Evolutionary conservation across 2,329 filamentous ascomycete genomes (phyloP).

Genomic region (Coccinonectria pachysandricola): DNA sequence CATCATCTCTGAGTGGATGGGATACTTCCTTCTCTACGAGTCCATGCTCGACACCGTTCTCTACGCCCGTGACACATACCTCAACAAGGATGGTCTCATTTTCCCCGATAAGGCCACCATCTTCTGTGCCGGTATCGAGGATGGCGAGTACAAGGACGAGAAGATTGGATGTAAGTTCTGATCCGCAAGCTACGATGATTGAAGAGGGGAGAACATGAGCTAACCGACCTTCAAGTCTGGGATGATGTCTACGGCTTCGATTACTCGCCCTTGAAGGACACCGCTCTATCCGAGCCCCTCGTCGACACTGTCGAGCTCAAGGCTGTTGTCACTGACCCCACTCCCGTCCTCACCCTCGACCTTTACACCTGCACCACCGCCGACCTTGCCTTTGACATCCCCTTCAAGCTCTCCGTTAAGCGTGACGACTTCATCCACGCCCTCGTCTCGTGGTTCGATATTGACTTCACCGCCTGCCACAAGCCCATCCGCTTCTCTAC

Average conservation of each 20-base stretch:
- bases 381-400: constrained; percentile 74
- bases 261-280: constrained; percentile 87
- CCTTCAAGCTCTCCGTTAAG: constrained; percentile 66
- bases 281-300: constrained; percentile 86
- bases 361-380: constrained; percentile 78
- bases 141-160: constrained; percentile 99
- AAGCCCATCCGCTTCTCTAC: constrained; percentile 96
- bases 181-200: too few relatives aligned
- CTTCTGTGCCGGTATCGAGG: constrained; percentile 92
- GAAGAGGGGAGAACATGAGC: too few relatives aligned
- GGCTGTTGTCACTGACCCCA: constrained; percentile 89
- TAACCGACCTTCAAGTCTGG: constrained; percentile 59
- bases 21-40: constrained; percentile 97
- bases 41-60: constrained; percentile 98
- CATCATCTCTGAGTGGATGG: constrained; percentile 99
- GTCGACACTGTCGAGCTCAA: constrained; percentile 98
- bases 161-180: constrained; percentile 86
- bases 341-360: constrained; percentile 75
- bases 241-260: constrained; percentile 98
- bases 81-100: constrained; percentile 78
- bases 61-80: constrained; percentile 89
- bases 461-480: constrained; percentile 96
- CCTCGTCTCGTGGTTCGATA: constrained; percentile 97
- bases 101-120: constrained; percentile 99
- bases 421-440: constrained; percentile 95